Conservation (phyloP, 345 rosid species). For the Eucalyptus curtisii region DNA sequence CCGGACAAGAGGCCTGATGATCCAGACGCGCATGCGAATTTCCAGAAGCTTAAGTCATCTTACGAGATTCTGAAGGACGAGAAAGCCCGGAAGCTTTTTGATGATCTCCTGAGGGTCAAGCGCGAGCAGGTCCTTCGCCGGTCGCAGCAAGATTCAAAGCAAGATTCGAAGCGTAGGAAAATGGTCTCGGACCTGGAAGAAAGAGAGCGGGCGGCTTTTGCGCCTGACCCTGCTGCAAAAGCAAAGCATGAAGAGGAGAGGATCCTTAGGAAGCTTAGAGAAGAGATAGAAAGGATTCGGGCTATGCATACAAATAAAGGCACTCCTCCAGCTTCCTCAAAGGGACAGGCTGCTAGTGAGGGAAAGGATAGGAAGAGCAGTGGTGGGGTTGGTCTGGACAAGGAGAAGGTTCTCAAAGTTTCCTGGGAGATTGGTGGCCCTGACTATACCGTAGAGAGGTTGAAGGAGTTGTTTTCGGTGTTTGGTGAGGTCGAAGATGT, state of each 20-base stretch:
- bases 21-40: constrained; percentile 66
- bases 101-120: constrained; percentile 71
- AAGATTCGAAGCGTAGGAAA: constrained; percentile 58
- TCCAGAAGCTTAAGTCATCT: constrained; percentile 64
- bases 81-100: constrained; percentile 70
- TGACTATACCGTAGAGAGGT: constrained; percentile 50
- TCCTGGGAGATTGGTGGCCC: constrained; percentile 66
- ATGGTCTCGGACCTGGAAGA: constrained; percentile 83
- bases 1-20: constrained; percentile 86
- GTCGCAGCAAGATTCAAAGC: constrained; percentile 50
- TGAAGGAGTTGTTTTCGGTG: constrained; percentile 50
- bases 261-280: constrained; percentile 57
- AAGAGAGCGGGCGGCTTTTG: constrained; percentile 65
- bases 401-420: constrained; percentile 62
- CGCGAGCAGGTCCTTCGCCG: constrained; percentile 45
- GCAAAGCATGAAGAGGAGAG: constrained; percentile 56
- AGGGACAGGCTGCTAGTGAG: constrained; percentile 11
- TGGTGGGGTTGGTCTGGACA: constrained; percentile 25
- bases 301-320: constrained; percentile 39
- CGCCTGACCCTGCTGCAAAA: constrained; percentile 24
- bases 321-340: constrained; percentile 7
- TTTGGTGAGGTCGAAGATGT: constrained; percentile 85
- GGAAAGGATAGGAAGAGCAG: constrained; percentile 8
- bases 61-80: constrained; percentile 73
- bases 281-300: constrained; percentile 63